phyloP scores from a whole-genome alignment of 345 rosid species.

The Brassica rapa region DNA sequence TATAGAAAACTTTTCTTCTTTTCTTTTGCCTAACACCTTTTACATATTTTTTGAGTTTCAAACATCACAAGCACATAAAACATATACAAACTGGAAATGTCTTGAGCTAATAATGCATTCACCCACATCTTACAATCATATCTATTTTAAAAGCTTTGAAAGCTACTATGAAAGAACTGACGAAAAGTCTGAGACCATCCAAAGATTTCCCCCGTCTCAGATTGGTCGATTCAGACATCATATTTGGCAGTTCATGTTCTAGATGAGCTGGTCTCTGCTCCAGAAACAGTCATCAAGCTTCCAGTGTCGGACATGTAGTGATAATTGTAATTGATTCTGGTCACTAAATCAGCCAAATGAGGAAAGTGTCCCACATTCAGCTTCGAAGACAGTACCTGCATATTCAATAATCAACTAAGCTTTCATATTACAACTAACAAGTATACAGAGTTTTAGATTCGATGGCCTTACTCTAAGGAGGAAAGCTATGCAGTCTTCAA shows the following conservation, averaged over 20 bases:
- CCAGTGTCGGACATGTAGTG: slow-evolving; percentile 92
- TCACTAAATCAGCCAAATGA: slow-evolving; percentile 89
- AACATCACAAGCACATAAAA: neutral
- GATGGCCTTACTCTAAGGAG: slow-evolving; percentile 75
- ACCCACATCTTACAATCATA: neutral
- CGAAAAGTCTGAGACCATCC: neutral
- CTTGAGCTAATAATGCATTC: neutral
- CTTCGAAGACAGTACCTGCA: slow-evolving; percentile 87
- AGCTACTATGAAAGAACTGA: neutral
- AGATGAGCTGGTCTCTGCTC: slow-evolving; percentile 51
- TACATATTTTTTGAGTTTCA: neutral
- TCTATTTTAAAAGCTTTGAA: neutral
- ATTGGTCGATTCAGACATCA: slow-evolving; percentile 12
- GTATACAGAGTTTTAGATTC: neutral
- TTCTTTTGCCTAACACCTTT: neutral
- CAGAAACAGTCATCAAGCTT: slow-evolving; percentile 61
- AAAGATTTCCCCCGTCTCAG: neutral
- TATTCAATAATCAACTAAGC: slow-evolving; percentile 2
- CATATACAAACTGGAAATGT: neutral
- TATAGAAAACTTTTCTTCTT: neutral
- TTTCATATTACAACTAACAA: neutral
- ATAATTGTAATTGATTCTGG: slow-evolving; percentile 90
- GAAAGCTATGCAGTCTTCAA: slow-evolving; percentile 88
- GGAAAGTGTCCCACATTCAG: slow-evolving; percentile 93
- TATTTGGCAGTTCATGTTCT: slow-evolving; percentile 22